Percentiles rank a stretch among this genome's conserved stretches.
Conservation (phyloP, 1,284 basidiomycete species). For the Cystobasidiaceae sp. region DNA sequence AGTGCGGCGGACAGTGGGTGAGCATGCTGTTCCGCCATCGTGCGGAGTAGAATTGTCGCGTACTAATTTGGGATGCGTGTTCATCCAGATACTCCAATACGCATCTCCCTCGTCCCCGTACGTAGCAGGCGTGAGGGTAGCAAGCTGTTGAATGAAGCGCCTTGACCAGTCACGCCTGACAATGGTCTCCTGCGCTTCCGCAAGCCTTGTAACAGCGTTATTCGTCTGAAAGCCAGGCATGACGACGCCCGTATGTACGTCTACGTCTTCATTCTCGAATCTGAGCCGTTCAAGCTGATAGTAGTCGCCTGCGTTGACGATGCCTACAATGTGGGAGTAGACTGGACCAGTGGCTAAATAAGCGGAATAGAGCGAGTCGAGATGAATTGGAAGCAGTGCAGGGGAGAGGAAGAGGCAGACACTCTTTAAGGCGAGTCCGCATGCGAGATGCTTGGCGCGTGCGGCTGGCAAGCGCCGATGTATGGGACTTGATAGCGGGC, state of each 20-base stretch:
- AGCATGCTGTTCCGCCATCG: no score
- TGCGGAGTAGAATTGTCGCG: no score
- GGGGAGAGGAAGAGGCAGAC: slow-evolving; percentile 29
- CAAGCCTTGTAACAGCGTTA: background rate
- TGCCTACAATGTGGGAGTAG: slow-evolving; percentile 10
- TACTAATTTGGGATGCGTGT: slow-evolving; percentile 37
- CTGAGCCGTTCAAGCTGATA: slow-evolving; percentile 2
- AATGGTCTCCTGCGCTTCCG: slow-evolving; percentile 9
- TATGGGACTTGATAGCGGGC: slow-evolving; percentile 2
- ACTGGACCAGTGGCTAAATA: slow-evolving; percentile 21
- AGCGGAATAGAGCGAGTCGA: slow-evolving; percentile 38
- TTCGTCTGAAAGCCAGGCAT: background rate
- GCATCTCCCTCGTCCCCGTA: slow-evolving; percentile 33
- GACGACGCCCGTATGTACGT: slow-evolving; percentile 11
- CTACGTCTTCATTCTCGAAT: slow-evolving; percentile 16
- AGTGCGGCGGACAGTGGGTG: no score
- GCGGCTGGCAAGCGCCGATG: slow-evolving; percentile 16
- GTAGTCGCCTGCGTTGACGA: slow-evolving; percentile 11
- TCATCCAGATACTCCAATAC: slow-evolving; percentile 39
- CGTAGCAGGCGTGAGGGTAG: background rate
- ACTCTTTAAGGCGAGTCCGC: slow-evolving; percentile 31
- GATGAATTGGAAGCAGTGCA: slow-evolving; percentile 16
- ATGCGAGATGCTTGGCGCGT: slow-evolving; percentile 36
- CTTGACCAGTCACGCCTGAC: background rate
- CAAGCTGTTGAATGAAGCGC: slow-evolving; percentile 13